Percentiles rank a stretch among this genome's conserved stretches.
Conservation (phyloP, 495 filamentous ascomycete genomes). For the Ascodesmis nigricans region DNA sequence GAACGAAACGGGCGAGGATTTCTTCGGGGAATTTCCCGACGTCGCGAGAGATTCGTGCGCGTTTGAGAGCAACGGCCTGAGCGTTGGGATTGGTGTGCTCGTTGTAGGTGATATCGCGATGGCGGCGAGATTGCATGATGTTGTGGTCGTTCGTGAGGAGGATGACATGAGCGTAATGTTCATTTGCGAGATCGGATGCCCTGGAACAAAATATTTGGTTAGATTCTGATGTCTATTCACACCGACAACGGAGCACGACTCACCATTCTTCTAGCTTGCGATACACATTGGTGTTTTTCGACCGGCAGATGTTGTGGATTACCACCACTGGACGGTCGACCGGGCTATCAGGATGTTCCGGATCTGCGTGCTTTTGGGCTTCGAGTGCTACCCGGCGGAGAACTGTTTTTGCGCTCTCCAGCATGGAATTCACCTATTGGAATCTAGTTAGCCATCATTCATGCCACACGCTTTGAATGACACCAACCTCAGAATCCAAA, state of each 20-base stretch:
- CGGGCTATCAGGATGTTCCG: constrained; percentile 80
- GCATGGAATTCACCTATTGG: constrained; percentile 83
- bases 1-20: too few relatives aligned
- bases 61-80: constrained; percentile 30
- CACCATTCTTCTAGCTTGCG: constrained; percentile 69
- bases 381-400: constrained; percentile 54
- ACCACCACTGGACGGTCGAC: constrained; percentile 64
- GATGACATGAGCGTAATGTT: constrained; percentile 81
- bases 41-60: constrained; percentile 88
- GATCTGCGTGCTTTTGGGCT: constrained; percentile 42
- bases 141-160: constrained; percentile 81
- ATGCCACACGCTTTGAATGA: too few relatives aligned
- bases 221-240: constrained; percentile 4
- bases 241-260: constrained; percentile 8
- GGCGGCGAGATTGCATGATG: constrained; percentile 64
- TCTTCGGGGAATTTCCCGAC: constrained; percentile 62
- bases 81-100: constrained; percentile 22
- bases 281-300: constrained; percentile 48
- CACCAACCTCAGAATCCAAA: constrained; percentile 76
- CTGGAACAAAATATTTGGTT: constrained; percentile 1
- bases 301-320: constrained; percentile 84
- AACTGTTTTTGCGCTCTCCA: constrained; percentile 60
- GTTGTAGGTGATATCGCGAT: too few relatives aligned
- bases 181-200: constrained; percentile 60
- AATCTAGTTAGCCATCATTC: too few relatives aligned